Base-by-base conservation (phyloP, 805 yeast genomes). In the Starmerella gropengiesseri region DNA sequence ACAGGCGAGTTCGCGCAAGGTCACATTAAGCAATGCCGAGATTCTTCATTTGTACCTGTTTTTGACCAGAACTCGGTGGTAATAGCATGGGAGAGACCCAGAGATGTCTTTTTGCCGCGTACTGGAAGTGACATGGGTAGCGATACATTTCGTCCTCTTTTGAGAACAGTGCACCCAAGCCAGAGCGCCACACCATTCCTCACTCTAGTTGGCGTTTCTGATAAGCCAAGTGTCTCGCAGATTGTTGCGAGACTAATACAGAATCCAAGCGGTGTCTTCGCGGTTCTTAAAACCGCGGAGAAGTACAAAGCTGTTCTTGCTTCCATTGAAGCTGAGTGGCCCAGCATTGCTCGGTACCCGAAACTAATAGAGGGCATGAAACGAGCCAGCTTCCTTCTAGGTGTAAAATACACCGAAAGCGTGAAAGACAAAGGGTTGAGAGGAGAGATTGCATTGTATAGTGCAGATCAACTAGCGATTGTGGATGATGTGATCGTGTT, bases 401-500 rank as follows among this genome's bases (percentile, higher is more conserved):
- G 53, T 5, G 19, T 48, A 13, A 47, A 33, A n/a, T 47, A 45
- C 43, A 7, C 3, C 2, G 22, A 13, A 3, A 14, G 18, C 5
- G n/a, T 19, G 9, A 33, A 34, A n/a, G 40, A 13, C 1, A 44
- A 31, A 3, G 28, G 17, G 6, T 47, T 49, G 5, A 28, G 31
- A 3, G 48, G 50, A 2, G 47, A 45, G 26, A 46, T 40, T 8
- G 41, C 55, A 13, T 51, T 64, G 18, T 55, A 55, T 12, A 18
- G 42, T 4, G 60, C 64, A 1, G 12, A 44, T 1, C 56, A 61
- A 12, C 41, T 62, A 19, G 58, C 56, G 8, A 54, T 64, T 29
- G 61, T 60, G 8, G 67, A 64, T 43, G 63, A 65, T 41, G 59
- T 65, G 6, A 55, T 62, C 9, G 41, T 54, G 5, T 63, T 52